Evolutionary conservation across 805 yeast genomes (phyloP).

Genomic region (Saccharomycopsis sp.): DNA sequence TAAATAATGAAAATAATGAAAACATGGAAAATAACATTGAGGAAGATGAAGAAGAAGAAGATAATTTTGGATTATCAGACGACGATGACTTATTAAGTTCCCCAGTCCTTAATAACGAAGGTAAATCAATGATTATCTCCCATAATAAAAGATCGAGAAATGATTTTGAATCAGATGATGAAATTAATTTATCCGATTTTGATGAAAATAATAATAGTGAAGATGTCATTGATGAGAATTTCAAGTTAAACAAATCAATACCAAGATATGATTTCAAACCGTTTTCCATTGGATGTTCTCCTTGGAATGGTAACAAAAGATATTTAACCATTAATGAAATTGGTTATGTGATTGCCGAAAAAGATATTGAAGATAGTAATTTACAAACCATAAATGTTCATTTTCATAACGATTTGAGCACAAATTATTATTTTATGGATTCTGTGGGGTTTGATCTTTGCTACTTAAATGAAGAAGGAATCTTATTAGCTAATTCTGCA

Average conservation of each 20-base stretch:
- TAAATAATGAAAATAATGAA: conserved; percentile 2
- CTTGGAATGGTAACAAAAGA: conserved; percentile 62
- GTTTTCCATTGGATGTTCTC: conserved; percentile 82
- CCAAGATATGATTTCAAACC: conserved; percentile 38
- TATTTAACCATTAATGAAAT: conserved; percentile 70
- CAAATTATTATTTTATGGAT: conserved; percentile 76
- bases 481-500: conserved; percentile 47
- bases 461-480: conserved; percentile 55
- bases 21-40: conserved; percentile 15
- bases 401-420: conserved; percentile 49
- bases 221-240: conserved; percentile 9
- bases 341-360: conserved; percentile 56
- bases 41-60: conserved; percentile 20
- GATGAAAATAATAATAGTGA: conserved; percentile 35
- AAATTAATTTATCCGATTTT: conserved; percentile 9
- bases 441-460: conserved; percentile 62
- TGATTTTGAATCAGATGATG: conserved; percentile 13
- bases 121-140: no score
- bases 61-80: conserved; percentile 22
- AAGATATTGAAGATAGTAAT: conserved; percentile 51
- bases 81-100: conserved; percentile 14
- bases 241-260: no score
- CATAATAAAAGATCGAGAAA: conserved; percentile 7
- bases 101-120: no score
- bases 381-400: conserved; percentile 69